These are phyloP conservation scores for Hyphodiscus hymeniophilus DNA, from an alignment of 495 filamentous ascomycete genomes.

Conservation along the genomic window DNA sequence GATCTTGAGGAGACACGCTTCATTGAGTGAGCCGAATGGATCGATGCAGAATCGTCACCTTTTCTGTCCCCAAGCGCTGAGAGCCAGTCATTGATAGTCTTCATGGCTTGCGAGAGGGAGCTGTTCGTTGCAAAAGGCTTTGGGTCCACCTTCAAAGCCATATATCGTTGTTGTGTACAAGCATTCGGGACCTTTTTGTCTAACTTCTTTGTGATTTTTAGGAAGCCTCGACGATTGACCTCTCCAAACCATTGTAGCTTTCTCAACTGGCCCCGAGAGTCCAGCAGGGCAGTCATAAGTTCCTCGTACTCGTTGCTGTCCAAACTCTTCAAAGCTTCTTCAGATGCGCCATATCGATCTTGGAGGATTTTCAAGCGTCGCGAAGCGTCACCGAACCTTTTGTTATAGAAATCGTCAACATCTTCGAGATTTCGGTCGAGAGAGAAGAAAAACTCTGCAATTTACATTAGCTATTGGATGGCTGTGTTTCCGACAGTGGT, in stretches of 20 bases:
- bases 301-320: conserved; percentile 78
- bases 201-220: conserved; percentile 97
- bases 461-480: not conserved
- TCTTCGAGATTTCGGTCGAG: conserved; percentile 95
- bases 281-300: conserved; percentile 78
- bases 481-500: not conserved
- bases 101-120: conserved; percentile 55
- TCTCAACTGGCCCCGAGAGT: conserved; percentile 74
- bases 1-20: conserved; percentile 62
- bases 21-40: conserved; percentile 61
- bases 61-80: conserved; percentile 69
- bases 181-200: conserved; percentile 78
- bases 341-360: conserved; percentile 66
- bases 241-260: conserved; percentile 98
- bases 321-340: conserved; percentile 37
- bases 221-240: conserved; percentile 88
- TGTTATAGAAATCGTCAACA: conserved; percentile 92
- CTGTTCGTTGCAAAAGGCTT: conserved; percentile 75
- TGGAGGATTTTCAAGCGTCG: conserved; percentile 78
- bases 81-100: conserved; percentile 84
- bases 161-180: conserved; percentile 69
- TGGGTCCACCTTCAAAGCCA: conserved; percentile 80
- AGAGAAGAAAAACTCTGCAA: conserved; percentile 81
- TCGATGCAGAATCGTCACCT: conserved; percentile 62
- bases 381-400: conserved; percentile 75